A percentile compares a stretch with the other conserved stretches of the same genome.
Evolutionary conservation across 495 filamentous ascomycete genomes (phyloP).

Genomic region (Aspergillus asperescens): DNA sequence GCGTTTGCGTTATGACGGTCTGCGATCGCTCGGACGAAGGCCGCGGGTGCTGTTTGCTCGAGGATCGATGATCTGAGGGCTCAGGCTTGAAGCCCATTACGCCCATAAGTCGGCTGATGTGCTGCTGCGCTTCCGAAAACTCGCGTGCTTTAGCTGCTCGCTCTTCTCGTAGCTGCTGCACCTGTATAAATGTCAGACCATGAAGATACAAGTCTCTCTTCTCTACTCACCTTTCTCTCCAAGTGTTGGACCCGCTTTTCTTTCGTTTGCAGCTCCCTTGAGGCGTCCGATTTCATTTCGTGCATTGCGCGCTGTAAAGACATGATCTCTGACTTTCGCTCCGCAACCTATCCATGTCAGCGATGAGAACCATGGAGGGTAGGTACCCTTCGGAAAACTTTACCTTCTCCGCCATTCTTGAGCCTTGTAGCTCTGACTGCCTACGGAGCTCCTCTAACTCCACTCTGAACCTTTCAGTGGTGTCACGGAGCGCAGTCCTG

Average conservation of each 20-base stretch:
- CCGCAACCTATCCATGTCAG: slow-evolving; percentile 15
- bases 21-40: slow-evolving; percentile 14
- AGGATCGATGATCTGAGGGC: slow-evolving; percentile 15
- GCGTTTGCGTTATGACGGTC: slow-evolving; percentile 6
- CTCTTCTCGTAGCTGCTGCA: slow-evolving; percentile 38
- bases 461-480: slow-evolving; percentile 18
- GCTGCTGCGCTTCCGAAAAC: slow-evolving; percentile 46
- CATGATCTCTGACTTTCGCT: slow-evolving; percentile 23
- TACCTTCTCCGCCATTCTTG: slow-evolving; percentile 24
- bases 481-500: slow-evolving; percentile 16
- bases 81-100: slow-evolving; percentile 42
- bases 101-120: slow-evolving; percentile 42
- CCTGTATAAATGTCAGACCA: slow-evolving; percentile 17
- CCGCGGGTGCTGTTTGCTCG: slow-evolving; percentile 22
- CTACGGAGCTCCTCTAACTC: slow-evolving; percentile 19
- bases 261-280: slow-evolving; percentile 32
- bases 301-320: slow-evolving; percentile 27
- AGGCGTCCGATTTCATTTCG: slow-evolving; percentile 19
- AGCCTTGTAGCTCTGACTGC: slow-evolving; percentile 17
- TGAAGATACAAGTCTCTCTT: background rate
- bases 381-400: background rate
- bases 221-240: slow-evolving; percentile 36
- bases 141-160: slow-evolving; percentile 42
- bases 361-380: background rate
- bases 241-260: slow-evolving; percentile 33